Percentiles rank a stretch among this genome's conserved stretches.
phyloP scores from a whole-genome alignment of 345 rosid species.

The Corchorus capsularis region DNA sequence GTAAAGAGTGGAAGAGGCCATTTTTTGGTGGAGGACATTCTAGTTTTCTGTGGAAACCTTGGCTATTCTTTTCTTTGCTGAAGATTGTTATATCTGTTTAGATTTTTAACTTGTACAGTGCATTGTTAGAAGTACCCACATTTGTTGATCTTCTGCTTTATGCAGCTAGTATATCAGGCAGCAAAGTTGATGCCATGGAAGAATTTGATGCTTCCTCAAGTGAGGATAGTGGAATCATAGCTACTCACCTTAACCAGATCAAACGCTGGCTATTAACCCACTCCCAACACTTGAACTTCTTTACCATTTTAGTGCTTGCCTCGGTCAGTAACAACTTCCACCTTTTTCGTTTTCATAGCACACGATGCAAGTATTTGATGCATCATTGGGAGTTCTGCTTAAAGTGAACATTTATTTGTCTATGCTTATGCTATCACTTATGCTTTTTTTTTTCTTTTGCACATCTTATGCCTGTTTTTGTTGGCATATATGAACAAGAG shows the following conservation, averaged over 20 bases:
- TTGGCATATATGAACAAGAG: background rate
- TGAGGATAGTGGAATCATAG: conserved; percentile 65
- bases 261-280: conserved; percentile 73
- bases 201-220: conserved; percentile 64
- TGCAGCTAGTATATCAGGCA: conserved; percentile 80
- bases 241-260: conserved; percentile 44
- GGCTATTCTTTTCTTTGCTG: background rate
- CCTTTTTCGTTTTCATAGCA: background rate
- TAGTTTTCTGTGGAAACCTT: background rate
- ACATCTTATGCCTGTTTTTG: background rate
- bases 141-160: conserved; percentile 7
- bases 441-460: background rate
- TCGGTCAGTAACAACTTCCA: conserved; percentile 60
- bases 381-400: background rate
- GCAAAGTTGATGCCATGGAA: conserved; percentile 62
- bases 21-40: background rate
- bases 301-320: conserved; percentile 90
- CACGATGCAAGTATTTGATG: background rate
- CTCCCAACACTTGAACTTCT: conserved; percentile 83
- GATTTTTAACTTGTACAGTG: background rate
- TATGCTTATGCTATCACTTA: background rate
- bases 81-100: background rate
- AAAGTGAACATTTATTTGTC: background rate
- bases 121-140: background rate
- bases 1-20: background rate